Conservation (phyloP, 192 early-diverging fungal species). For the Gaertneriomyces semiglobifer region DNA sequence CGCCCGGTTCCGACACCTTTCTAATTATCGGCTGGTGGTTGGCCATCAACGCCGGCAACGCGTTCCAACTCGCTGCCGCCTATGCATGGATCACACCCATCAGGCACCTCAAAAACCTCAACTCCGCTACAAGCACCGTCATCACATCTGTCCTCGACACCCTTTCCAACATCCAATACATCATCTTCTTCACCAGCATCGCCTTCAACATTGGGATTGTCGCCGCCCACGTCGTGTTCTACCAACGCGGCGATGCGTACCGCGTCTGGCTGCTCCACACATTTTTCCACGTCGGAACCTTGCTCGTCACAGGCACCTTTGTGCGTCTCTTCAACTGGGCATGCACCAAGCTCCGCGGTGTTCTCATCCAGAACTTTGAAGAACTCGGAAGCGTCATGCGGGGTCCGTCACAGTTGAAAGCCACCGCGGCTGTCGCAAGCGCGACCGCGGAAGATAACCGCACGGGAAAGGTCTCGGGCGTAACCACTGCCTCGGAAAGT, state of each 20-base stretch:
- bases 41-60: constrained; percentile 2
- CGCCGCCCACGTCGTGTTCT: neutral
- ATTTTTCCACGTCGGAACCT: neutral
- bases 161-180: neutral
- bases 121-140: neutral
- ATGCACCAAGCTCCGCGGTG: constrained; percentile 1
- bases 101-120: neutral
- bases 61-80: neutral
- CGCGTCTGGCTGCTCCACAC: constrained; percentile 2
- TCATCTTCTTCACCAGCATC: constrained; percentile 2
- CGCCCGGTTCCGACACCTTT: too few species aligned
- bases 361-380: neutral
- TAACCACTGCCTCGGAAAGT: too few species aligned
- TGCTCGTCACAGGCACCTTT: neutral
- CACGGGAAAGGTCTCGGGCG: too few species aligned
- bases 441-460: too few species aligned
- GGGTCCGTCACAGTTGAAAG: too few species aligned
- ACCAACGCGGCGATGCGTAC: neutral
- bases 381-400: too few species aligned
- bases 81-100: neutral
- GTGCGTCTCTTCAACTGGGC: neutral
- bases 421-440: too few species aligned
- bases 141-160: neutral
- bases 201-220: constrained; percentile 2
- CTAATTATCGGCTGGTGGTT: neutral